A percentile compares a stretch with the other conserved stretches of the same genome.
Evolutionary conservation across 1,284 basidiomycete genomes (phyloP).

Genomic region (Cutaneotrichosporon daszewskae): DNA sequence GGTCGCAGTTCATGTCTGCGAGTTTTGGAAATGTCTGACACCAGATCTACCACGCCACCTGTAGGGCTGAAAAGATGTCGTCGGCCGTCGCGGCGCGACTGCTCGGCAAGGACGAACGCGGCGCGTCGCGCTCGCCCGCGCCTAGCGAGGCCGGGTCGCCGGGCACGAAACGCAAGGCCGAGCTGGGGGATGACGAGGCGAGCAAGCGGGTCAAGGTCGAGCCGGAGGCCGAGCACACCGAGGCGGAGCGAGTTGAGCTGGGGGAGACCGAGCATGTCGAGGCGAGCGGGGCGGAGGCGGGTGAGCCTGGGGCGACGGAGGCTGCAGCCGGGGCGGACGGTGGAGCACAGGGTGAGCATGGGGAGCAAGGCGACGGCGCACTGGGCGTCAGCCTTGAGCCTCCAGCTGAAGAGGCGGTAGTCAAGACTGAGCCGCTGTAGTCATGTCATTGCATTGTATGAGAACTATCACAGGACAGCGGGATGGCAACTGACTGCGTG

Average conservation of each 20-base stretch:
- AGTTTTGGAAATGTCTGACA: not conserved
- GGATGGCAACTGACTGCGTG: too few relatives aligned
- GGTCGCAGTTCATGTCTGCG: not conserved
- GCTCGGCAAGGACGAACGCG: conserved; percentile 16
- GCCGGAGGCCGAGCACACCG: not conserved
- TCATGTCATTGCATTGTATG: too few relatives aligned
- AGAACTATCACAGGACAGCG: too few relatives aligned
- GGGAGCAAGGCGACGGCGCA: too few relatives aligned
- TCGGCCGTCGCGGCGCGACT: conserved; percentile 22
- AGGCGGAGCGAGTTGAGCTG: not conserved
- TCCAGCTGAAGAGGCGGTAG: too few relatives aligned
- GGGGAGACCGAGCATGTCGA: not conserved
- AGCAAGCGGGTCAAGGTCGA: conserved; percentile 23
- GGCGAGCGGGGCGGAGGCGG: too few relatives aligned
- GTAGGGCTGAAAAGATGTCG: conserved; percentile 62
- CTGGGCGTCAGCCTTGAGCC: too few relatives aligned
- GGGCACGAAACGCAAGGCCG: conserved; percentile 17
- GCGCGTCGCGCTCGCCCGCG: conserved; percentile 7
- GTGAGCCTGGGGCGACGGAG: too few relatives aligned
- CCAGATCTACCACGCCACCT: conserved; percentile 85
- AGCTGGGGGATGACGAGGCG: conserved; percentile 11
- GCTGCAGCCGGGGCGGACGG: too few relatives aligned
- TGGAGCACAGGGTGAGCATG: too few relatives aligned
- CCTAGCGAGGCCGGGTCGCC: conserved; percentile 1
- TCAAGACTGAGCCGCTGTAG: too few relatives aligned